Evolutionary conservation across 768 basidiomycete genomes (phyloP), one percentile per base, ranked within the genome.

Genomic region (Trametes elegans): DNA sequence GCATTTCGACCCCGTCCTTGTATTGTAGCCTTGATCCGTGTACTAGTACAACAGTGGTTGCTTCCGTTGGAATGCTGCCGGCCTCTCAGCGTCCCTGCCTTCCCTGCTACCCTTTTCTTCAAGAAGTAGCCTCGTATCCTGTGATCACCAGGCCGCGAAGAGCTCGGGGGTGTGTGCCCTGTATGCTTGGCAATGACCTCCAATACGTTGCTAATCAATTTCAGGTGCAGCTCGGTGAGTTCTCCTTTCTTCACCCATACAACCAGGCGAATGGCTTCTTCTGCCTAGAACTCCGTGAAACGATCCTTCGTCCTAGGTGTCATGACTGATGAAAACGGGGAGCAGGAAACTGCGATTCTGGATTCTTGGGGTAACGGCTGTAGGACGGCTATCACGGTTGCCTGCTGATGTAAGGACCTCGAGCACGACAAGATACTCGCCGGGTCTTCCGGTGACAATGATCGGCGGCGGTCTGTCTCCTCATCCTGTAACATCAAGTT

Each of bases 151-250:
- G n/a, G n/a, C n/a, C n/a, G n/a, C n/a, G n/a, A n/a, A n/a, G n/a
- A n/a, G n/a, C n/a, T n/a, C n/a, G n/a, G n/a, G n/a, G n/a, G 9
- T 32, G n/a, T n/a, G 18, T 16, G 19, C 21, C n/a, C 21, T 16
- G 10, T 11, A 21, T 24, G 16, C 19, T 4, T 16, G 3, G n/a
- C 18, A 26, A 38, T 10, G 14, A 27, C 21, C 26, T 13, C 55
- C 21, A 57, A 26, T 14, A 42, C 55, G 29, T 57, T 36, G 28
- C 35, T 32, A 13, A 57, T 23, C 49, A 57, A 50, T 29, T 39
- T 43, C 49, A 57, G 51, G 23, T 57, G 55, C 14, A 57, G 16
- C 35, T 57, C 55, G 3, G 55, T 57, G n/a, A 57, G 35, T n/a
- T 23, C 8, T 3, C 55, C 49, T 16, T 43, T 43, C 18, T 35